These are phyloP conservation scores for Marasmius tenuissimus DNA, from an alignment of 1,284 basidiomycete genomes.

Conservation along the genomic window DNA sequence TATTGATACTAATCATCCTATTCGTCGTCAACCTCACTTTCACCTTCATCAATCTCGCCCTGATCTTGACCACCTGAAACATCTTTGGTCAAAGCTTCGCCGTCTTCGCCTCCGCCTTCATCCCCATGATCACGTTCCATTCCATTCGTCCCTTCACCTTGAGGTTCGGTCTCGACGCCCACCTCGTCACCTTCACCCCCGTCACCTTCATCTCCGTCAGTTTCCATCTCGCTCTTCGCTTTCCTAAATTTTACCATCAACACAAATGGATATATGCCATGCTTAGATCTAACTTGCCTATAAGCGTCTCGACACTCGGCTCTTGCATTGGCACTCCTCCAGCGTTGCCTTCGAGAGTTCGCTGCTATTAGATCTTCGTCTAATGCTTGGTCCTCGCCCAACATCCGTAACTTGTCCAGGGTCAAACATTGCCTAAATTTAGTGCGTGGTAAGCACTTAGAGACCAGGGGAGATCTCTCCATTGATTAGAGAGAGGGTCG, in stretches of 20 bases:
- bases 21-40: neutral
- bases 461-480: too few relatives aligned
- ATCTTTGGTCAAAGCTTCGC: neutral
- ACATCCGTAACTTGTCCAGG: slow-evolving; percentile 44
- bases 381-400: slow-evolving; percentile 59
- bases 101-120: neutral
- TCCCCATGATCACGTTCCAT: neutral
- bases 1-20: neutral
- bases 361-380: slow-evolving; percentile 50
- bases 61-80: neutral
- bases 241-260: slow-evolving; percentile 26
- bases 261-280: neutral
- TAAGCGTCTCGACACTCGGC: slow-evolving; percentile 50
- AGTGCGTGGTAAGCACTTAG: neutral
- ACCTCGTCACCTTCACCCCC: neutral
- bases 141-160: neutral
- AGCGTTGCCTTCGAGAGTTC: slow-evolving; percentile 45
- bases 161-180: neutral
- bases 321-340: slow-evolving; percentile 44
- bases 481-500: neutral
- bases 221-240: slow-evolving; percentile 53
- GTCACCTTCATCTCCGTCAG: slow-evolving; percentile 23
- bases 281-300: slow-evolving; percentile 32
- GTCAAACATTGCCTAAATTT: slow-evolving; percentile 53
- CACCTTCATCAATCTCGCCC: neutral